Percentiles rank a stretch among this genome's conserved stretches.
Conservation (phyloP, 2,329 filamentous ascomycete species). For the Emericellopsis cladophorae region DNA sequence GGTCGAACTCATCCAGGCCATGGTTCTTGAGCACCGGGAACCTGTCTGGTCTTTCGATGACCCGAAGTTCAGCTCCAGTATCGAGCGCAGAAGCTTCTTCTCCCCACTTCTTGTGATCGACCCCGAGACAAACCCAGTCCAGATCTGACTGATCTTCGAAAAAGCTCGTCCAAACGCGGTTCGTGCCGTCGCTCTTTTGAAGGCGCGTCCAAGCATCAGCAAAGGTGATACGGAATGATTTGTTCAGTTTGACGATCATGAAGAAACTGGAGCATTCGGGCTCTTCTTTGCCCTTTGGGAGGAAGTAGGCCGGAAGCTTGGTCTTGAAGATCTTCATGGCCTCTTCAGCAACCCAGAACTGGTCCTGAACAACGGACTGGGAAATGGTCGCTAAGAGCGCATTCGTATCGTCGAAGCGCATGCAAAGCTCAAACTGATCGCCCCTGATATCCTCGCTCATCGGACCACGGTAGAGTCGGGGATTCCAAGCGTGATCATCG, state of each 20-base stretch:
- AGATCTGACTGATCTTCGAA: no score
- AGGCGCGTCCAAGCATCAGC: not conserved
- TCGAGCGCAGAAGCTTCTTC: no score
- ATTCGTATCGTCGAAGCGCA: not conserved
- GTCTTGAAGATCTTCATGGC: not conserved
- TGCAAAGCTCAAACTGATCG: not conserved
- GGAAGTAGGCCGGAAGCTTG: not conserved
- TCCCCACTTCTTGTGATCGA: no score
- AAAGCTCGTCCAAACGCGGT: no score
- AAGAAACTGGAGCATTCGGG: not conserved
- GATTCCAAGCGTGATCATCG: no score
- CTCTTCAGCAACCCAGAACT: not conserved
- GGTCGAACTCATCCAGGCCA: no score
- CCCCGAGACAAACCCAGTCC: no score
- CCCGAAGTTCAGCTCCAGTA: not conserved
- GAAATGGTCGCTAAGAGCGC: not conserved
- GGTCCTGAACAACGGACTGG: constrained; percentile 1
- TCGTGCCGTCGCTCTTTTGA: not conserved
- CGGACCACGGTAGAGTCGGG: no score
- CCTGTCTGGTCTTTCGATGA: no score
- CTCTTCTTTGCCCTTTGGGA: not conserved
- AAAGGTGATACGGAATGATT: not conserved
- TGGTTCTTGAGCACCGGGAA: no score
- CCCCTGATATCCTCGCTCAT: not conserved
- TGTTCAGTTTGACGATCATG: not conserved